phyloP scores from a whole-genome alignment of 148 eudicot species.

The Fagopyrum tataricum region DNA sequence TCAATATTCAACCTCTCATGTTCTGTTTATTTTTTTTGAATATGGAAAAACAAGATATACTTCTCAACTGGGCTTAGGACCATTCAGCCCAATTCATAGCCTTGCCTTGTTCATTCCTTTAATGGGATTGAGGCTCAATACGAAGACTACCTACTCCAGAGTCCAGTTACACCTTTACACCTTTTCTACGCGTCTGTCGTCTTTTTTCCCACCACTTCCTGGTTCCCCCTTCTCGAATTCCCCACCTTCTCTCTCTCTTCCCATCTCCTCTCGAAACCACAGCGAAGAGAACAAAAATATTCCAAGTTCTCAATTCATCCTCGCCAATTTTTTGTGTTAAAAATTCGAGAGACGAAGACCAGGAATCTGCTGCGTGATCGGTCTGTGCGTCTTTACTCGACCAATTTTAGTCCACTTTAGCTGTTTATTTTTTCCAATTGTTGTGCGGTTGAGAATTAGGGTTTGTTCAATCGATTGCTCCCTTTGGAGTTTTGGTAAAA shows the following conservation, averaged over 20 bases:
- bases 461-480: slow-evolving; percentile 8
- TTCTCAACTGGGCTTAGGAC: no score
- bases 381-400: not conserved
- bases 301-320: not conserved
- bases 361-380: not conserved
- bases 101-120: no score
- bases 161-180: not conserved
- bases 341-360: not conserved
- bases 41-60: no score
- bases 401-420: not conserved
- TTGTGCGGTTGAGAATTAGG: not conserved
- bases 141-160: not conserved
- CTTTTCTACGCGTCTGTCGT: not conserved
- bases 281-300: slow-evolving; percentile 2
- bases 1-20: no score
- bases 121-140: not conserved
- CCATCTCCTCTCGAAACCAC: slow-evolving; percentile 5
- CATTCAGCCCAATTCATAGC: no score
- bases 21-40: no score
- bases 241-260: not conserved
- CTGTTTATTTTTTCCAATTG: not conserved
- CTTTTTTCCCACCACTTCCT: slow-evolving; percentile 1
- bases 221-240: slow-evolving; percentile 1
- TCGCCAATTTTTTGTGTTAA: not conserved
- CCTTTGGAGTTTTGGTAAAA: not conserved